Evolutionary conservation across 2,329 filamentous ascomycete species (phyloP), one percentile per base, ranked within the genome.

Genomic region (Fusarium udum): DNA sequence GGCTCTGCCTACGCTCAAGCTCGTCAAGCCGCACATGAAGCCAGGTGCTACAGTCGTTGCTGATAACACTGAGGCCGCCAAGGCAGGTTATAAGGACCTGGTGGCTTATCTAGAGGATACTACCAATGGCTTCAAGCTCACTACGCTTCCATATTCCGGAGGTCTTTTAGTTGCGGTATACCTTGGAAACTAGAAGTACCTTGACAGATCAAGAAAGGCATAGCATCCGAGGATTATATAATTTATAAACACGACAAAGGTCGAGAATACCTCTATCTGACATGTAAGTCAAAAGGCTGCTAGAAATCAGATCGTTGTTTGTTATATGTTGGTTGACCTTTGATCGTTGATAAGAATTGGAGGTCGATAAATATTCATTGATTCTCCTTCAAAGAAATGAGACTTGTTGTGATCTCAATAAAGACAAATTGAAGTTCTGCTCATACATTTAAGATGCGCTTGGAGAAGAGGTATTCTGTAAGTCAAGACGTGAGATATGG

Each of bases 1-100:
- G 58, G 86, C 87, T 5, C 80, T 90, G 26, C 88, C 88, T 4
- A 84, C 87, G 0, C 79, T 90, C 22, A 82, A 84, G 63, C 74
- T 86, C 0, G 79, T 89, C 6, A 79, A 84, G 56, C 83, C 85
- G 3, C 82, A 79, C 13, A 73, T 90, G 52, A 83, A 80, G 57
- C 74, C 77, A 6, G 87, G 88, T 0, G 85, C 86, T 0, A 78
- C 88, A 14, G 79, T 90, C 3, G 78, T 89, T 1, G 78, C 80
- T 0, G 87, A 90, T 69, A 90, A 90, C 64, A 84, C 82, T 2
- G 78, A 83, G 18, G 79, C 79, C 3, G 78, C 81, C 0, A 79
- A 77, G 1, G 66, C 76, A 14, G 80, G 82, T 4, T 89, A 89
- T 66, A 77, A 78, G 40, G 87, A 90, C 4, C 75, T 90, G 4